Evolutionary conservation across 2,329 filamentous ascomycete genomes (phyloP), one percentile per base, ranked within the genome.

Genomic region (Colletotrichum cuscutae): DNA sequence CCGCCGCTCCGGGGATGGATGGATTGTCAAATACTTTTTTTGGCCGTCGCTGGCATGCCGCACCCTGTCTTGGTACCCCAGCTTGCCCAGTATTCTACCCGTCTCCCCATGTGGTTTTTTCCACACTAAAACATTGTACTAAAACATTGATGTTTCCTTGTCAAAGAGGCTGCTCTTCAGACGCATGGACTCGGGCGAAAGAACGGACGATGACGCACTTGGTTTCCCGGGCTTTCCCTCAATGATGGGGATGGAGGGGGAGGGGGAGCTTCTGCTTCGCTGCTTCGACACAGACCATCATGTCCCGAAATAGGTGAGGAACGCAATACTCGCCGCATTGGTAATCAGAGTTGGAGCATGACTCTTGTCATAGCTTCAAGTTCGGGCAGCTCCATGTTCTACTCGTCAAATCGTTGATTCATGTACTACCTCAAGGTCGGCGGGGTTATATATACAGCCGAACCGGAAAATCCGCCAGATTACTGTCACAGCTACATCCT

Each of bases 201-300:
- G 15, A 56, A 26, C 49, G n/a, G 62, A 65, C 52, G 62, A 56
- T 56, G 49, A 65, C 62, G 52, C 52, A 56, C 22, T 57, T 30
- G 52, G 32, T n/a, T 12, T 54, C 22, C 28, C 28, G 28, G 28
- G 22, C 52, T 54, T 54, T n/a, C 19, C 6, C 28, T 32, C 37
- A 42, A 19, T 5, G 37, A 42, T 42, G 37, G 37, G 15, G 37
- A 42, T 19, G 37, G 37, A 42, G 37, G 37, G 37, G n/a, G 3
- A 32, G 22, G n/a, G 28, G 9, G n/a, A 32, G 42, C 9, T 24
- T 32, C 5, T 32, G 35, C 35, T 37, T 37, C 35, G 28, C n/a
- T 62, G 24, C 37, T 12, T 42, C 13, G 4, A 19, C 59, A 52
- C 60, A 32, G 42, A 19, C 60, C 60, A 52, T 13, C 19, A 42